phyloP scores from a whole-genome alignment of 139 green algal genomes.

The Tetradesmus obliquus region DNA sequence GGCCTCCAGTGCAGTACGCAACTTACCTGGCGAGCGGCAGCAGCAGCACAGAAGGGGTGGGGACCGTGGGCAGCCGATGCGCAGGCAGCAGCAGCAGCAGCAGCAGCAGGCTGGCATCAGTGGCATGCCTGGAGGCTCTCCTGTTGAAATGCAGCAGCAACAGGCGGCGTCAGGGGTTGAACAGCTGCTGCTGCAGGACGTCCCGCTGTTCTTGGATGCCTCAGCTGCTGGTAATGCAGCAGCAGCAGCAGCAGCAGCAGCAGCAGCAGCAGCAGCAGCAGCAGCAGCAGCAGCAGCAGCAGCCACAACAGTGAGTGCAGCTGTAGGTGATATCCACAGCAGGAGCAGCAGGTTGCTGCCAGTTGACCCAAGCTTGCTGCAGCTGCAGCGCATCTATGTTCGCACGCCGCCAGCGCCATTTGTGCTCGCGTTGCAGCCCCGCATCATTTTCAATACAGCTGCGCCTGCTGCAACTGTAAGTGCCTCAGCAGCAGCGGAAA shows the following conservation, averaged over 20 bases:
- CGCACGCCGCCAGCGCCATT: conserved; percentile 4
- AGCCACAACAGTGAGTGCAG: background rate
- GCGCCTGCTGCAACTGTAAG: background rate
- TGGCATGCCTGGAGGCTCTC: background rate
- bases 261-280: background rate
- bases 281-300: background rate
- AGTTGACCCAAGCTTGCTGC: background rate
- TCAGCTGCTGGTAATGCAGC: background rate
- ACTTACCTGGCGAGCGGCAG: background rate
- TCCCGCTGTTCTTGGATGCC: background rate
- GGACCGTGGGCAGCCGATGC: background rate
- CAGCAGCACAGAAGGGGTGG: background rate
- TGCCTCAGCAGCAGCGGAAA: background rate
- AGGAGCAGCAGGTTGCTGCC: conserved; percentile 6
- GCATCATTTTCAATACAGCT: conserved; percentile 1
- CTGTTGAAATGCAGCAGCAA: background rate
- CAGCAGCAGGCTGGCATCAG: conserved; percentile 5
- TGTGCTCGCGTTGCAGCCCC: background rate
- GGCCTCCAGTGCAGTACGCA: conserved; percentile 2
- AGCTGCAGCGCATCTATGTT: conserved; percentile 23
- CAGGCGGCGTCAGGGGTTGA: background rate
- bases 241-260: background rate
- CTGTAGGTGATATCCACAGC: background rate
- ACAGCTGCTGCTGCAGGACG: conserved; percentile 34
- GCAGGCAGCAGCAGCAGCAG: background rate